phyloP scores from a whole-genome alignment of 2,329 filamentous ascomycete genomes.

The Clathrospora elynae region DNA sequence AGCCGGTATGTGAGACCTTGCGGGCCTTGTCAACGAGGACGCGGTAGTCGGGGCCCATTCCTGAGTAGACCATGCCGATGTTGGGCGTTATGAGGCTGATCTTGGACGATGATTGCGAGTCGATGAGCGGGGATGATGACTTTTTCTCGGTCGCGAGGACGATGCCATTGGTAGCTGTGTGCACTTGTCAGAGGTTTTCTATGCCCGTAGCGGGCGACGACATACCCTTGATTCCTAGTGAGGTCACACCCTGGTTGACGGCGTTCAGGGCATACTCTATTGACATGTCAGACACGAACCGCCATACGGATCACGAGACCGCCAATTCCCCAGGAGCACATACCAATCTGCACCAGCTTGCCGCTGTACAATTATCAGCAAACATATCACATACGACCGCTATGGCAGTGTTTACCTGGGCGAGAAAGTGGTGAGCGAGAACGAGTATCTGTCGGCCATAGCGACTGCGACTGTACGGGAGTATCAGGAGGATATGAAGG shows the following conservation, averaged over 20 bases:
- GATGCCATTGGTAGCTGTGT: slow-evolving; percentile 93
- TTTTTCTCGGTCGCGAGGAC: slow-evolving; percentile 99
- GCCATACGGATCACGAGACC: neutral
- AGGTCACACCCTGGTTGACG: slow-evolving; percentile 98
- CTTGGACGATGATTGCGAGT: slow-evolving; percentile 92
- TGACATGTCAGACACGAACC: slow-evolving; percentile 22
- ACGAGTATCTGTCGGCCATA: slow-evolving; percentile 99
- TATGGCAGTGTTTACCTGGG: slow-evolving; percentile 73
- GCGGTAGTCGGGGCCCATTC: slow-evolving; percentile 98
- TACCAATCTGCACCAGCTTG: slow-evolving; percentile 98
- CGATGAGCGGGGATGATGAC: slow-evolving; percentile 95
- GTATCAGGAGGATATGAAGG: slow-evolving; percentile 1
- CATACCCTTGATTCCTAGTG: slow-evolving; percentile 94
- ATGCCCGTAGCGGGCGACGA: neutral
- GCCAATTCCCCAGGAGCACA: slow-evolving; percentile 19
- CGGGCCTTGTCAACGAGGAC: slow-evolving; percentile 96
- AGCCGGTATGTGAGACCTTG: slow-evolving; percentile 96
- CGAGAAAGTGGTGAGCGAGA: slow-evolving; percentile 99
- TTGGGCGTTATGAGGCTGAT: slow-evolving; percentile 97
- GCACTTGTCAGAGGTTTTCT: slow-evolving; percentile 8
- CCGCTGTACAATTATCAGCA: slow-evolving; percentile 69
- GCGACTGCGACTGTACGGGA: slow-evolving; percentile 27
- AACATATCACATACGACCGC: slow-evolving; percentile 32
- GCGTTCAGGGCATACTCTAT: slow-evolving; percentile 98
- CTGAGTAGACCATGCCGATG: slow-evolving; percentile 99